Evolutionary conservation across 2,329 filamentous ascomycete genomes (phyloP).

Genomic region (Xylariales sp.): DNA sequence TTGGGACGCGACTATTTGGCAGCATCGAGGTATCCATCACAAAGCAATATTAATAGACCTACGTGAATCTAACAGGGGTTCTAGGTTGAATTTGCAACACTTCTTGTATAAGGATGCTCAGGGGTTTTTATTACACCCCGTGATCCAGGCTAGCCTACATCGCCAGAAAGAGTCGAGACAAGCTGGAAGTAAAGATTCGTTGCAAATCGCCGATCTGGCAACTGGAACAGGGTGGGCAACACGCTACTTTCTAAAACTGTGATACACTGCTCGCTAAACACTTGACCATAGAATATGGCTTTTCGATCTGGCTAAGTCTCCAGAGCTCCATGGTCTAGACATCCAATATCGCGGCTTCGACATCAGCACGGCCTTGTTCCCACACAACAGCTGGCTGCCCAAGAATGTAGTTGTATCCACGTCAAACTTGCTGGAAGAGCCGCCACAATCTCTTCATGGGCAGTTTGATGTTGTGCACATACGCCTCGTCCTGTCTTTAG

Average conservation of each 20-base stretch:
- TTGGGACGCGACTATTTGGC: constrained; percentile 26
- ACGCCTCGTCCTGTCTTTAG: constrained; percentile 31
- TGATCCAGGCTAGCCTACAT: constrained; percentile 23
- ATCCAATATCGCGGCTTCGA: constrained; percentile 34
- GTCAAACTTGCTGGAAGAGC: constrained; percentile 25
- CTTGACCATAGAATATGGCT: constrained; percentile 26
- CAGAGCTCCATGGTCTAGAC: constrained; percentile 22
- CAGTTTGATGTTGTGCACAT: constrained; percentile 33
- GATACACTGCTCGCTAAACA: not conserved
- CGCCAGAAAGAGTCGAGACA: constrained; percentile 7
- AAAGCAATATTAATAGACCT: not conserved
- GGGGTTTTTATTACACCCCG: constrained; percentile 30
- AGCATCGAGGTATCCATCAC: constrained; percentile 28
- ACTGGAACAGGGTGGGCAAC: constrained; percentile 32
- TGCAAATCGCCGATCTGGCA: constrained; percentile 29
- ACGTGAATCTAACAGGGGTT: constrained; percentile 3
- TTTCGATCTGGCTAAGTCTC: constrained; percentile 31
- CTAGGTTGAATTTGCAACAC: constrained; percentile 34
- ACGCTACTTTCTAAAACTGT: not conserved
- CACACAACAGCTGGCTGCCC: constrained; percentile 30
- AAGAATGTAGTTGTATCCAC: constrained; percentile 24
- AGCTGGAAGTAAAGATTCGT: not conserved
- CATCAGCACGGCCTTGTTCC: constrained; percentile 32
- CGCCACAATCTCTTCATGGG: constrained; percentile 26
- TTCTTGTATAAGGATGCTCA: constrained; percentile 32